A percentile compares a stretch with the other conserved stretches of the same genome.
Conservation (phyloP, 192 early-diverging fungal genomes). For the Gigaspora rosea region DNA sequence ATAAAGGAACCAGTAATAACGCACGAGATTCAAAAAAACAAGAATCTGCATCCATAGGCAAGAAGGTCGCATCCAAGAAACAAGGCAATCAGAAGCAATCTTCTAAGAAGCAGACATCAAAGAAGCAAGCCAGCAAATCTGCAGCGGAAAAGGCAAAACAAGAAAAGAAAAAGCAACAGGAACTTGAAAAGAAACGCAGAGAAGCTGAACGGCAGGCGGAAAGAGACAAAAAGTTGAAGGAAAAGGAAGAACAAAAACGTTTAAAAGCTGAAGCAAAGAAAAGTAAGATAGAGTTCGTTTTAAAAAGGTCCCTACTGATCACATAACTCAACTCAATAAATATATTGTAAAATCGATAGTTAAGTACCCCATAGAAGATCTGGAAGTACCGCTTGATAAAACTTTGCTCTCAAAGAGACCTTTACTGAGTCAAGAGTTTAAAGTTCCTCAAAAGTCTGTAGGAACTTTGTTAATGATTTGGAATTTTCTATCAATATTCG, state of each 20-base stretch:
- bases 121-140: constrained; percentile 19
- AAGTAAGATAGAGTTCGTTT: constrained; percentile 30
- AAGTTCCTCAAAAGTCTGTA: constrained; percentile 47
- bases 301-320: constrained; percentile 36
- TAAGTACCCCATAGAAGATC: constrained; percentile 85
- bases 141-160: constrained; percentile 36
- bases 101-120: neutral
- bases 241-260: neutral
- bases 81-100: neutral
- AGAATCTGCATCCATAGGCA: neutral
- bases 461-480: constrained; percentile 60
- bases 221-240: constrained; percentile 35
- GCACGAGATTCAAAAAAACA: neutral
- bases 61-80: neutral
- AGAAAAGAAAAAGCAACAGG: constrained; percentile 40
- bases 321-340: neutral
- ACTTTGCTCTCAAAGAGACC: constrained; percentile 47
- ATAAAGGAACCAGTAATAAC: neutral
- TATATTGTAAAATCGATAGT: constrained; percentile 33
- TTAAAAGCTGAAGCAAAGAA: constrained; percentile 32
- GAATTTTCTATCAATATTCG: constrained; percentile 66
- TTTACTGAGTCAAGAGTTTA: constrained; percentile 43
- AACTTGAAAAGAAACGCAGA: constrained; percentile 33
- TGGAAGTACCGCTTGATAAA: constrained; percentile 51
- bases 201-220: constrained; percentile 27